Conservation (phyloP, 768 basidiomycete genomes). For the Calvatia gigantea region DNA sequence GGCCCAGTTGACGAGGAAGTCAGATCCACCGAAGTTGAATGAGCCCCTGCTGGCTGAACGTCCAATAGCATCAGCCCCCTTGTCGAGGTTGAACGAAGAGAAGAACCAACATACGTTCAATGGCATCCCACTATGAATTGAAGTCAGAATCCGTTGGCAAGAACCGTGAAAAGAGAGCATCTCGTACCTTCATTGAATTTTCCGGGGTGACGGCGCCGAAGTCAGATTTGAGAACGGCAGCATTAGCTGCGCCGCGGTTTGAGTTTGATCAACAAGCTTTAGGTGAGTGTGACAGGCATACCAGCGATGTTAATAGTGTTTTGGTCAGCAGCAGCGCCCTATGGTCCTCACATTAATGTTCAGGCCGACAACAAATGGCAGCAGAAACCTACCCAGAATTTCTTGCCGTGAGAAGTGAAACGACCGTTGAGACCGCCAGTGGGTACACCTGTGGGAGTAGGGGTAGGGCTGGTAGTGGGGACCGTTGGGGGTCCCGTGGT, state of each 20-base stretch:
- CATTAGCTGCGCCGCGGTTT: constrained; percentile 20
- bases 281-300: neutral
- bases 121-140: constrained; percentile 31
- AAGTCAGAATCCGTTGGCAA: neutral
- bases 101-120: constrained; percentile 23
- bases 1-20: constrained; percentile 40
- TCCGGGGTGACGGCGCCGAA: constrained; percentile 39
- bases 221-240: constrained; percentile 27
- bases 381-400: constrained; percentile 22
- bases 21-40: constrained; percentile 28
- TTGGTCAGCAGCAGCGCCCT: constrained; percentile 26
- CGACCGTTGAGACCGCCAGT: constrained; percentile 21
- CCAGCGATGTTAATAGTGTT: constrained; percentile 25
- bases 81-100: neutral
- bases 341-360: neutral
- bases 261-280: neutral
- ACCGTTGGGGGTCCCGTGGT: neutral
- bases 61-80: neutral
- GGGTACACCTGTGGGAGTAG: constrained; percentile 4
- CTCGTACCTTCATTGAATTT: constrained; percentile 36
- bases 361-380: neutral
- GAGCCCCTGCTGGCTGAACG: constrained; percentile 21
- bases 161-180: neutral
- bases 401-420: constrained; percentile 26
- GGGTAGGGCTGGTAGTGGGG: constrained; percentile 4